Evolutionary conservation across 495 filamentous ascomycete genomes (phyloP).

Genomic region (Aspergillus conjunctus): DNA sequence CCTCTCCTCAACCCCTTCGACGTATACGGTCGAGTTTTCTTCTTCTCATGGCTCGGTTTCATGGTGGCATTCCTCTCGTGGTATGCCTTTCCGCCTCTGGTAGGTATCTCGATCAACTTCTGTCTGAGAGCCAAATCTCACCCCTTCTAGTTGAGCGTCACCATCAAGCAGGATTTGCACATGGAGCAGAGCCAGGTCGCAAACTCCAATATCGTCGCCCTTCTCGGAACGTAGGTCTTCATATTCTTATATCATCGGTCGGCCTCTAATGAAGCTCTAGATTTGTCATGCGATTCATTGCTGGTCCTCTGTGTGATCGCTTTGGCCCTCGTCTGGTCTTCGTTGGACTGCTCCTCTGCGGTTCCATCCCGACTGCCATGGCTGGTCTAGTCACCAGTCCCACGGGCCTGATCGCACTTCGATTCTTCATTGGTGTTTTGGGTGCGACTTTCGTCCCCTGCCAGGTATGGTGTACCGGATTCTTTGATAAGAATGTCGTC

Average conservation of each 20-base stretch:
- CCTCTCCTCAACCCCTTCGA: slow-evolving; percentile 80
- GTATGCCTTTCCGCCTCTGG: slow-evolving; percentile 80
- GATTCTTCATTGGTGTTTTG: slow-evolving; percentile 93
- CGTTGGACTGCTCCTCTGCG: slow-evolving; percentile 70
- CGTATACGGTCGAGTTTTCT: slow-evolving; percentile 84
- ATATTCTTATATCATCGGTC: background rate
- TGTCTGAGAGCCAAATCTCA: too few species aligned
- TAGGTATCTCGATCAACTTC: slow-evolving; percentile 43
- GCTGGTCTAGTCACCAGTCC: slow-evolving; percentile 75
- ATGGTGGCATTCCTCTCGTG: slow-evolving; percentile 95
- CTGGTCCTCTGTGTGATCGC: slow-evolving; percentile 82
- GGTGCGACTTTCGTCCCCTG: slow-evolving; percentile 92
- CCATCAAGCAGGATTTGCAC: slow-evolving; percentile 75
- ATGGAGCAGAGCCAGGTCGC: slow-evolving; percentile 71
- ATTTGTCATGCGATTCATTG: slow-evolving; percentile 76
- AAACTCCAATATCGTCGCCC: slow-evolving; percentile 90
- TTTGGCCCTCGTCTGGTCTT: slow-evolving; percentile 87
- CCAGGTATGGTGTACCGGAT: slow-evolving; percentile 94
- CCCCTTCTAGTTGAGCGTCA: slow-evolving; percentile 58
- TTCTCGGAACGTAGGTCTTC: slow-evolving; percentile 85
- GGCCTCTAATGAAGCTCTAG: slow-evolving; percentile 44
- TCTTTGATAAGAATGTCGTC: slow-evolving; percentile 94
- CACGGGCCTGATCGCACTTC: slow-evolving; percentile 70
- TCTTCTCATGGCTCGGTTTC: slow-evolving; percentile 94
- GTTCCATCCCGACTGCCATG: slow-evolving; percentile 79